Base-by-base conservation (phyloP, 805 yeast species). In the Ogataea zsoltii region DNA sequence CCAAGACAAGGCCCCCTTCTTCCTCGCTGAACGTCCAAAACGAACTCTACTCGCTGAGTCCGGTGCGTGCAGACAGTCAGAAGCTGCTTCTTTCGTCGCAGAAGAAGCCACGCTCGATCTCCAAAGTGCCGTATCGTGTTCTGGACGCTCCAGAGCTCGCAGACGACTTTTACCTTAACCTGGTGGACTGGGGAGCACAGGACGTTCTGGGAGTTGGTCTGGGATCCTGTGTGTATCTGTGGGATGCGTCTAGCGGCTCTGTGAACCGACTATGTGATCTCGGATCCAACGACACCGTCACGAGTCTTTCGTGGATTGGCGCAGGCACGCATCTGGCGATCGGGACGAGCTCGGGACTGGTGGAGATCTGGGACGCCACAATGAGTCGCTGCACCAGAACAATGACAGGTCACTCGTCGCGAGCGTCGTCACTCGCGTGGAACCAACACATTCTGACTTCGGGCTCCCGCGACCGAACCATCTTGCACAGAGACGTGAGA, bases 101-200 rank as follows among this genome's bases (percentile, higher is more conserved):
- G 46, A 88, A 84, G 65, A 85, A 81, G 58, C 80, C 85, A 1
- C 70, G 99, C 36, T 76, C 79, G 25, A 87, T 94, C 16, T 75
- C 94, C 3, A 88, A 86, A 59, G 88, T 90, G 1, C 98, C 99
- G 0, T 90, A 85, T 60, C 75, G 96, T 45, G 97, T 92, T 4
- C 75, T 92, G 35, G 99, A 92, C 68, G 99, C 99, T 0, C 99
- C 98, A 0, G 96, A 89, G 38, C 71, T 94, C 17, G 89, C 89
- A 5, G 98, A 94, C 63, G 98, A 92, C 62, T 92, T 91, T 61
- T 92, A 92, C 62, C 74, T 90, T 41, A 94, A 94, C 57, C 72
- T 94, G 45, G 86, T 94, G 1, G 98, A 94, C 62, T 92, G 99
- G 99, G 96, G 97, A 0, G 79, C 88, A 19, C 88, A 84, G 46